phyloP scores from a whole-genome alignment of 768 basidiomycete species.

The Pleurotus ostreatus region DNA sequence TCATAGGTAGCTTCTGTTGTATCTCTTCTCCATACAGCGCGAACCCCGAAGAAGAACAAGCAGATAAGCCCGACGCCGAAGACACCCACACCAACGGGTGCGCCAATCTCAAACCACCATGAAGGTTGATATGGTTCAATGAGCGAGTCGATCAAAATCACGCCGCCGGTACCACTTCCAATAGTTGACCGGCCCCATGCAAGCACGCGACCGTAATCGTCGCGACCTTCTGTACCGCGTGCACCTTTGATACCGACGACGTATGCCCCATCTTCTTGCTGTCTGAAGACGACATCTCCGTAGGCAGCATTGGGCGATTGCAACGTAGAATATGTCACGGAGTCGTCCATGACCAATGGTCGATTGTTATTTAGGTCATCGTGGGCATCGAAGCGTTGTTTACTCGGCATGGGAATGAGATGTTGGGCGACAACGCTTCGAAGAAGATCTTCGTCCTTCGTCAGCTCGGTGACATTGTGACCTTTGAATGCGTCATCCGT shows the following conservation, averaged over 20 bases:
- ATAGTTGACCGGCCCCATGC: conserved; percentile 78
- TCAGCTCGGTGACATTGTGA: conserved; percentile 74
- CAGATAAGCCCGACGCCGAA: conserved; percentile 60
- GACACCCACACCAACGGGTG: conserved; percentile 57
- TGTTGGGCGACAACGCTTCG: conserved; percentile 71
- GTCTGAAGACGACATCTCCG: conserved; percentile 81
- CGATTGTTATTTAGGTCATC: conserved; percentile 56
- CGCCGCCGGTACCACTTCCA: conserved; percentile 74
- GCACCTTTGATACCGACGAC: conserved; percentile 74
- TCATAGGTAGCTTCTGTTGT: conserved; percentile 87
- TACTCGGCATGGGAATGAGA: conserved; percentile 50
- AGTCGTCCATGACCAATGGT: conserved; percentile 69
- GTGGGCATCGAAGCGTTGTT: conserved; percentile 18
- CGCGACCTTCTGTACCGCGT: conserved; percentile 56
- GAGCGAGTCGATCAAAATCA: conserved; percentile 81
- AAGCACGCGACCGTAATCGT: conserved; percentile 62
- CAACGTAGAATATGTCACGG: conserved; percentile 73
- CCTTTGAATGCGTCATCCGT: conserved; percentile 89
- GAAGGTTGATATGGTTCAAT: conserved; percentile 83
- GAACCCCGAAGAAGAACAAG: conserved; percentile 69
- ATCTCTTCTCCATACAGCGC: conserved; percentile 67
- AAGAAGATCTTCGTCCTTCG: conserved; percentile 50
- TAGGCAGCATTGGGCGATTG: conserved; percentile 63
- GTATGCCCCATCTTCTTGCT: conserved; percentile 38
- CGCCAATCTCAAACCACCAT: conserved; percentile 79